Percentiles rank a stretch among this genome's conserved stretches.
phyloP scores from a whole-genome alignment of 345 rosid genomes.

The Fremontodendron californicum region DNA sequence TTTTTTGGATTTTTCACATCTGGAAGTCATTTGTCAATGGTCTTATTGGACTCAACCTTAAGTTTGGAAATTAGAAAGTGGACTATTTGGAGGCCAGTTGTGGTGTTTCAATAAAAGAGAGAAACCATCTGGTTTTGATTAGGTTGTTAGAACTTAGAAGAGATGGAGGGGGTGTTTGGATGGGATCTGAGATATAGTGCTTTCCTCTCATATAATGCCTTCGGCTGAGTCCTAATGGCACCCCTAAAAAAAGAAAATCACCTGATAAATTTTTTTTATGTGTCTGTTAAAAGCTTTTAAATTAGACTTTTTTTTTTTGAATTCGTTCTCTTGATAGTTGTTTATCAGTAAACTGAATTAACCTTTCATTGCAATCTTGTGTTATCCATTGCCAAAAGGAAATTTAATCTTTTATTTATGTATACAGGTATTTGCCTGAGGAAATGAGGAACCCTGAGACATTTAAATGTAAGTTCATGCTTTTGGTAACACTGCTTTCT shows the following conservation, averaged over 20 bases:
- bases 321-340: not conserved
- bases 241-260: not conserved
- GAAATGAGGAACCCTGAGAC: slow-evolving; percentile 93
- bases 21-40: not conserved
- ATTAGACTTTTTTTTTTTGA: too few relatives aligned
- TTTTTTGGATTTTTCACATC: not conserved
- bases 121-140: not conserved
- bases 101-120: too few relatives aligned
- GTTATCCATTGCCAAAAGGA: not conserved
- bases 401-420: slow-evolving; percentile 20
- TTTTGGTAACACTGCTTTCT: not conserved
- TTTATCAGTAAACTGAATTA: not conserved
- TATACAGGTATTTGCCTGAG: slow-evolving; percentile 79
- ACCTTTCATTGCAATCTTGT: not conserved
- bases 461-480: slow-evolving; percentile 71
- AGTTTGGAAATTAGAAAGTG: not conserved
- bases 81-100: not conserved
- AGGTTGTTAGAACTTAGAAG: not conserved
- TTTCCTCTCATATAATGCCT: too few relatives aligned
- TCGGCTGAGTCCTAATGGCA: not conserved
- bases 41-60: not conserved
- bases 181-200: not conserved
- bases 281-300: not conserved
- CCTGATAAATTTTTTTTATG: not conserved
- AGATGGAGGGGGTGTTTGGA: not conserved